Evolutionary conservation across 257 asterid genomes (phyloP).

Genomic region (Thymus mandschuricus): DNA sequence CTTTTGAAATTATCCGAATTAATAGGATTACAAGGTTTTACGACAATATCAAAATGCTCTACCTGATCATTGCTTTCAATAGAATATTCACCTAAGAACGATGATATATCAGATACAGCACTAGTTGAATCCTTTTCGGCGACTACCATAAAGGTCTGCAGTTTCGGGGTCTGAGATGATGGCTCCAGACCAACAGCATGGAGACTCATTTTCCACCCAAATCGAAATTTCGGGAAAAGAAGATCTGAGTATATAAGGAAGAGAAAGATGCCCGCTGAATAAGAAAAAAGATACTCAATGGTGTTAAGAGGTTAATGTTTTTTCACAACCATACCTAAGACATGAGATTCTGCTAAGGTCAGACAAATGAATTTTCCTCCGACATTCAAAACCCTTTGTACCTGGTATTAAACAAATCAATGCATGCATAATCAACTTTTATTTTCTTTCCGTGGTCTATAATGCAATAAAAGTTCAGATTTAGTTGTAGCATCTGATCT

Average conservation of each 20-base stretch:
- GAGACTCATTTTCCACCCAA: conserved; percentile 87
- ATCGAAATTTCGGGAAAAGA: conserved; percentile 78
- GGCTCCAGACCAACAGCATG: conserved; percentile 61
- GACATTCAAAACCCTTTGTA: conserved; percentile 68
- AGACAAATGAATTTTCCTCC: conserved; percentile 91
- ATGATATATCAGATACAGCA: conserved; percentile 54
- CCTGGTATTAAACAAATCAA: conserved; percentile 51
- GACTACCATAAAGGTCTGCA: conserved; percentile 82
- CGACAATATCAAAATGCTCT: conserved; percentile 18
- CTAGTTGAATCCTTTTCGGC: conserved; percentile 65
- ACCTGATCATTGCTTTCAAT: conserved; percentile 64
- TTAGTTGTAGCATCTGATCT: conserved; percentile 19
- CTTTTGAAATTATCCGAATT: conserved; percentile 1
- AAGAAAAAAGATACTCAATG: conserved; percentile 13
- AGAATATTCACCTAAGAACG: conserved; percentile 47
- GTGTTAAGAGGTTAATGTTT: neutral
- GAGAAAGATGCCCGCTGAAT: neutral
- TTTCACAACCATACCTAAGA: conserved; percentile 64
- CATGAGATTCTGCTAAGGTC: conserved; percentile 88
- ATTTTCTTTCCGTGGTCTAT: neutral
- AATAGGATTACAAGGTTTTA: conserved; percentile 5
- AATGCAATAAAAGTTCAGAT: conserved; percentile 3
- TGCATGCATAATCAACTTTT: conserved; percentile 24
- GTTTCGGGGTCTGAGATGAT: conserved; percentile 47
- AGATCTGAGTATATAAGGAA: conserved; percentile 51